Conservation (phyloP, 2,329 filamentous ascomycete species). For the Pyrenochaeta sp. region DNA sequence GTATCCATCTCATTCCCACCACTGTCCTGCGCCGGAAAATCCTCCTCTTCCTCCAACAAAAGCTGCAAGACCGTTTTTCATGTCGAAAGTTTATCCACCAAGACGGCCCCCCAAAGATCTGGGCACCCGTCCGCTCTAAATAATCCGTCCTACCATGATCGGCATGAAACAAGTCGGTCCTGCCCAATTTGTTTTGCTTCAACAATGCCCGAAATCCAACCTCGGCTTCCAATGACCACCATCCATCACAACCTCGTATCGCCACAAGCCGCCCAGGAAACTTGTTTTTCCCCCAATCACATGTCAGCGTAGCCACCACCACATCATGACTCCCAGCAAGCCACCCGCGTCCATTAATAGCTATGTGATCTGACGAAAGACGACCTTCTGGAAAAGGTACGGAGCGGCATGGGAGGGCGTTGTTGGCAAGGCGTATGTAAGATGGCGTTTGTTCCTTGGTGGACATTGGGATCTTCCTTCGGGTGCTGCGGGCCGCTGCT, state of each 20-base stretch:
- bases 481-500: no score
- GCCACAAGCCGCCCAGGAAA: neutral
- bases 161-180: no score
- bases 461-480: neutral
- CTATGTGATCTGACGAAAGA: neutral
- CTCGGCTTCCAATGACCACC: no score
- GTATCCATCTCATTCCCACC: no score
- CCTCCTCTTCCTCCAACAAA: neutral
- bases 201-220: neutral
- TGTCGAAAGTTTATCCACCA: neutral
- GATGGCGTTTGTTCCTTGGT: neutral
- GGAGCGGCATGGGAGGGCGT: neutral
- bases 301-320: neutral
- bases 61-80: neutral
- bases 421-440: neutral
- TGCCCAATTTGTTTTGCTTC: no score
- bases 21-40: no score
- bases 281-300: conserved; percentile 1
- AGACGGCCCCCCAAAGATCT: neutral
- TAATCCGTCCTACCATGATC: no score
- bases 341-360: conserved; percentile 3
- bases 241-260: conserved; percentile 1
- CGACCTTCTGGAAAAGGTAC: neutral
- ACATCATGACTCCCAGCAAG: neutral
- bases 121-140: no score